phyloP scores from a whole-genome alignment of 108 stramenopile species.

The Skeletonema menzelii region DNA sequence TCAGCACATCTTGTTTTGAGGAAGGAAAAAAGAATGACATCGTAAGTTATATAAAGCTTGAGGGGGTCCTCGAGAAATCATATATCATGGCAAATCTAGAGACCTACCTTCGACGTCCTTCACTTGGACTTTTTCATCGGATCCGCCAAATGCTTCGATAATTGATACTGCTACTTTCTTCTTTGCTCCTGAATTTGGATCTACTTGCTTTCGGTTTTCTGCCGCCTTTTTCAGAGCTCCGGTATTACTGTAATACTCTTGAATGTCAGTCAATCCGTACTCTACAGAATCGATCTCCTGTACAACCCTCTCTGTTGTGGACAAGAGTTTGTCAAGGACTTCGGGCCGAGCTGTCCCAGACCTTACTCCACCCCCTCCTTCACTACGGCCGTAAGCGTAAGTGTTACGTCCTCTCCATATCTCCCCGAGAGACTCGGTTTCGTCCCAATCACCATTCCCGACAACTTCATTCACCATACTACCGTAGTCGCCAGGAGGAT shows the following conservation, averaged over 20 bases:
- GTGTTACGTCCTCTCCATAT: slow-evolving; percentile 80
- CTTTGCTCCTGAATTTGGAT: slow-evolving; percentile 37
- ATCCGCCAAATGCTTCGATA: slow-evolving; percentile 78
- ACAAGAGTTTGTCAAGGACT: slow-evolving; percentile 71
- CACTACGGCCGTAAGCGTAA: slow-evolving; percentile 75
- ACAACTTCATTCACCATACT: slow-evolving; percentile 84
- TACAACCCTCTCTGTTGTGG: slow-evolving; percentile 82
- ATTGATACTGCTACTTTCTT: slow-evolving; percentile 76
- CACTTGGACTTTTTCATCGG: slow-evolving; percentile 49
- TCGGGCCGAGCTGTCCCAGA: slow-evolving; percentile 65
- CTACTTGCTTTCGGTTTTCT: slow-evolving; percentile 64
- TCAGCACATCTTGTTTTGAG: slow-evolving; percentile 46
- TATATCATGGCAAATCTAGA: no score
- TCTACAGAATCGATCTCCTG: slow-evolving; percentile 89
- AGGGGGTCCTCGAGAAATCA: background rate
- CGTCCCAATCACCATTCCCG: slow-evolving; percentile 83
- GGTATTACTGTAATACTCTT: slow-evolving; percentile 86
- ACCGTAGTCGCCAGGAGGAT: slow-evolving; percentile 78
- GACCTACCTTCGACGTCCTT: slow-evolving; percentile 72
- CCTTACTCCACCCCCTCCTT: slow-evolving; percentile 50
- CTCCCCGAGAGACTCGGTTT: slow-evolving; percentile 71
- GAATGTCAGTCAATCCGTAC: slow-evolving; percentile 87
- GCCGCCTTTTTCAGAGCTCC: slow-evolving; percentile 87
- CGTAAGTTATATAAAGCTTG: background rate
- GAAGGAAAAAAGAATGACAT: background rate